Conservation (phyloP, 768 basidiomycete genomes). For the Suillus subluteus region DNA sequence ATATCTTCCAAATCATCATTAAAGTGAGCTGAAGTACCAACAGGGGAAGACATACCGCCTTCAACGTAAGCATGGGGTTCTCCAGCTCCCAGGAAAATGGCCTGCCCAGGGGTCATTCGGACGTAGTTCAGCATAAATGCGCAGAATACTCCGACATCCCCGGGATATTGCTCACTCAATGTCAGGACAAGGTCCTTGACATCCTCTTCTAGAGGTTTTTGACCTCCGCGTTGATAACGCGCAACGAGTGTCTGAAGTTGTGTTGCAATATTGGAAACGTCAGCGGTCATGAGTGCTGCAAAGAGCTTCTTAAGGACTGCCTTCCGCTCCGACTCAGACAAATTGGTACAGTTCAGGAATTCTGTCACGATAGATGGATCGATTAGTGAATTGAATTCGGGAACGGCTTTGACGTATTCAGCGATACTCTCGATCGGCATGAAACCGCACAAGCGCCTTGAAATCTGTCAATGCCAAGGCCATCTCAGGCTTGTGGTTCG, state of each 20-base stretch:
- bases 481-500: constrained; percentile 99
- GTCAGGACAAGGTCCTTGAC: constrained; percentile 64
- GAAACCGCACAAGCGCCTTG: constrained; percentile 90
- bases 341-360: constrained; percentile 46
- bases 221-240: constrained; percentile 58
- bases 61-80: constrained; percentile 97
- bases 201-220: constrained; percentile 45
- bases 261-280: constrained; percentile 49
- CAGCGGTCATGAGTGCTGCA: constrained; percentile 82
- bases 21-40: neutral
- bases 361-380: constrained; percentile 52
- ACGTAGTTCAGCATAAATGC: constrained; percentile 89
- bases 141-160: constrained; percentile 93
- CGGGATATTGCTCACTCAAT: constrained; percentile 78
- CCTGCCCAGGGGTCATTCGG: constrained; percentile 77
- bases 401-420: constrained; percentile 62
- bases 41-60: constrained; percentile 63
- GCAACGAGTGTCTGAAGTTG: constrained; percentile 61
- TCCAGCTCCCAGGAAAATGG: constrained; percentile 93
- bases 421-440: constrained; percentile 78
- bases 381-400: constrained; percentile 79
- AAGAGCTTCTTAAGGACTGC: constrained; percentile 77
- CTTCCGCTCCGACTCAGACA: constrained; percentile 52
- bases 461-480: constrained; percentile 95
- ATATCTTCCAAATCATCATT: constrained; percentile 63